These are phyloP conservation scores for Pulveroboletus sp. DNA, from an alignment of 768 basidiomycete species.

Conservation along the genomic window DNA sequence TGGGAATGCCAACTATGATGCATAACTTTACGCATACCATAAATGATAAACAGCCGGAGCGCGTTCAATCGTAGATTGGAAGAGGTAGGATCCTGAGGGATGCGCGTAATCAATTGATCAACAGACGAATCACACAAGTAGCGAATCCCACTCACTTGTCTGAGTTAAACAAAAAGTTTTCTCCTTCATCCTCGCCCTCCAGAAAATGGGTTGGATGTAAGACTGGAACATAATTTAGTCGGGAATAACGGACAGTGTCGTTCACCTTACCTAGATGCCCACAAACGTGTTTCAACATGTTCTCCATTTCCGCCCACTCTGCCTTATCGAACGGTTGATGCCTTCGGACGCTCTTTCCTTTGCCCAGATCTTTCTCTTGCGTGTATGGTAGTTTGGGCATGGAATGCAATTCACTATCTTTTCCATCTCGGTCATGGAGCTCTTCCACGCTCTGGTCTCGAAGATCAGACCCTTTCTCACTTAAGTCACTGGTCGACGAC, in stretches of 20 bases:
- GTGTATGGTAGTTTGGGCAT: slow-evolving; percentile 21
- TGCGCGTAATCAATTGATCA: not conserved
- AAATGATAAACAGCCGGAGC: slow-evolving; percentile 3
- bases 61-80: slow-evolving; percentile 61
- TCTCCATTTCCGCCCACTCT: slow-evolving; percentile 90
- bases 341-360: slow-evolving; percentile 41
- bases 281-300: slow-evolving; percentile 63
- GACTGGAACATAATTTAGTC: slow-evolving; percentile 45
- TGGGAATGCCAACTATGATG: not conserved
- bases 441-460: slow-evolving; percentile 18
- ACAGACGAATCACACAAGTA: too few species aligned
- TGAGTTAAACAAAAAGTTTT: slow-evolving; percentile 91
- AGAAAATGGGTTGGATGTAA: slow-evolving; percentile 81
- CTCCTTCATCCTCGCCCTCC: slow-evolving; percentile 87
- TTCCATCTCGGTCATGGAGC: slow-evolving; percentile 14
- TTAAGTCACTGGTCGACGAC: slow-evolving; percentile 49
- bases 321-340: slow-evolving; percentile 74
- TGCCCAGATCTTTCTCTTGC: slow-evolving; percentile 36
- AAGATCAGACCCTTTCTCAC: slow-evolving; percentile 30
- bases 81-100: slow-evolving; percentile 55
- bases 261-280: slow-evolving; percentile 76
- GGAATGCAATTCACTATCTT: slow-evolving; percentile 17
- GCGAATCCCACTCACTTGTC: slow-evolving; percentile 53
- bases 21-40: not conserved
- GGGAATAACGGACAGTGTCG: not conserved